Evolutionary conservation across 1,139 yeast genomes (phyloP).

Genomic region (Hansenula sp.): DNA sequence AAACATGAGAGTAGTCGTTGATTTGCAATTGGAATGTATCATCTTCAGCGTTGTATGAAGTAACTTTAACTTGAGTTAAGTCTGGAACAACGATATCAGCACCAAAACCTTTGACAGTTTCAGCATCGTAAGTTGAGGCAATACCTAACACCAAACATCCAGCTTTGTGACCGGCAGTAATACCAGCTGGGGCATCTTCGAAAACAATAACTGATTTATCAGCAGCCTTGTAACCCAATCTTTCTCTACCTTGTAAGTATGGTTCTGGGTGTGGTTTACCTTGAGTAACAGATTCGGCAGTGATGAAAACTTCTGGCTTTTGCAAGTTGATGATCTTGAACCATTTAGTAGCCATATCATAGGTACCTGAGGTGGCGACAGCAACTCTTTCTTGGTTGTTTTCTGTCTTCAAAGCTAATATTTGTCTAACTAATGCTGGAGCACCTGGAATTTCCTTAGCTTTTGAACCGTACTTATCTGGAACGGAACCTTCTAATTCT

Average conservation of each 20-base stretch:
- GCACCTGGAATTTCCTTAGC: conserved; percentile 82
- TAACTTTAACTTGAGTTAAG: conserved; percentile 43
- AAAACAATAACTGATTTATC: conserved; percentile 58
- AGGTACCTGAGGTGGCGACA: conserved; percentile 79
- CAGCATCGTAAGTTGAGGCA: conserved; percentile 72
- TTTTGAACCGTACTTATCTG: conserved; percentile 64
- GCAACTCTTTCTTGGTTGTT: conserved; percentile 47
- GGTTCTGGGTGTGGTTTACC: conserved; percentile 88
- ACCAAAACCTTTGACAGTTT: conserved; percentile 64
- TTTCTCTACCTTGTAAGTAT: conserved; percentile 63
- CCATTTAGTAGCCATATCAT: conserved; percentile 78
- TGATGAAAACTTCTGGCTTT: conserved; percentile 68
- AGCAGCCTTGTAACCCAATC: conserved; percentile 49
- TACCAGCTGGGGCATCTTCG: conserved; percentile 88
- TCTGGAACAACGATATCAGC: conserved; percentile 78
- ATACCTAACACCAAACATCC: conserved; percentile 81
- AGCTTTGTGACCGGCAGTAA: conserved; percentile 76
- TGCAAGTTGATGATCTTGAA: conserved; percentile 58
- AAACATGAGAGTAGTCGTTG: conserved; percentile 31
- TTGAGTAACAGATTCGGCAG: conserved; percentile 64
- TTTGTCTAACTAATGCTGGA: conserved; percentile 52
- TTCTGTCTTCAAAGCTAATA: conserved; percentile 28
- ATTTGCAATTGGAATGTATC: conserved; percentile 32
- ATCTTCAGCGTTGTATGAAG: conserved; percentile 28
- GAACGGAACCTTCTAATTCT: conserved; percentile 67